Percentiles rank a stretch among this genome's conserved stretches.
These are phyloP conservation scores for Barnettozyma pratensis DNA, from an alignment of 805 yeast genomes.

Conservation along the genomic window DNA sequence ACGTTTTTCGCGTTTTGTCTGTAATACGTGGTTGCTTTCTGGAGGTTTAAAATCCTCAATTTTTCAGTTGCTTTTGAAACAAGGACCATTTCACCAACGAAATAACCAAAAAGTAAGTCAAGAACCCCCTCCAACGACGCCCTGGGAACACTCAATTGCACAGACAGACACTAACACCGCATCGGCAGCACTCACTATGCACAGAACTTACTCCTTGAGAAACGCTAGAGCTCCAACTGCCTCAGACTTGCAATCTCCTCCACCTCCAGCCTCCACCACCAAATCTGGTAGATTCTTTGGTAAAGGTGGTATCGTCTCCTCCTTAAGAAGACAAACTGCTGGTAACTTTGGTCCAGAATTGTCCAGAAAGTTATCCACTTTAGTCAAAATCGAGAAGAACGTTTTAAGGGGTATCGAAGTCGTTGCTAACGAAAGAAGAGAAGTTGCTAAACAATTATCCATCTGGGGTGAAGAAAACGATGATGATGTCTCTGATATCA, in stretches of 20 bases:
- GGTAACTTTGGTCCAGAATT: conserved; percentile 80
- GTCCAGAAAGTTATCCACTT: conserved; percentile 65
- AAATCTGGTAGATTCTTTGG: conserved; percentile 85
- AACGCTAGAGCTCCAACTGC: conserved; percentile 96
- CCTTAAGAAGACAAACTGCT: conserved; percentile 68
- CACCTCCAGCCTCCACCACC: conserved; percentile 92
- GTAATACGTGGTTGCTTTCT: background rate
- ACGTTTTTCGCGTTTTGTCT: background rate
- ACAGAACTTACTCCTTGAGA: conserved; percentile 97
- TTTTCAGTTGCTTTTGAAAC: background rate
- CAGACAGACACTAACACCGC: background rate
- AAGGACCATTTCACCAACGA: background rate
- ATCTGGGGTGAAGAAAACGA: conserved; percentile 87
- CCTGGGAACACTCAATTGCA: background rate
- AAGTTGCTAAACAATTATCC: conserved; percentile 76
- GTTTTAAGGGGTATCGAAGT: conserved; percentile 75
- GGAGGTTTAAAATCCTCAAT: background rate
- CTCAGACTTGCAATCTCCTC: conserved; percentile 87
- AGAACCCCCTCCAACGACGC: background rate
- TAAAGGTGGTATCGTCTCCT: conserved; percentile 53
- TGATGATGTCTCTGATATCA: conserved; percentile 80
- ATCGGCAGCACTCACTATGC: conserved; percentile 46
- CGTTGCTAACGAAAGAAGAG: conserved; percentile 72
- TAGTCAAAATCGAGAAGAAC: conserved; percentile 78
- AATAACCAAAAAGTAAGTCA: background rate